Base-by-base conservation (phyloP, 179 eudicot species). In the Actinidia chinensis region DNA sequence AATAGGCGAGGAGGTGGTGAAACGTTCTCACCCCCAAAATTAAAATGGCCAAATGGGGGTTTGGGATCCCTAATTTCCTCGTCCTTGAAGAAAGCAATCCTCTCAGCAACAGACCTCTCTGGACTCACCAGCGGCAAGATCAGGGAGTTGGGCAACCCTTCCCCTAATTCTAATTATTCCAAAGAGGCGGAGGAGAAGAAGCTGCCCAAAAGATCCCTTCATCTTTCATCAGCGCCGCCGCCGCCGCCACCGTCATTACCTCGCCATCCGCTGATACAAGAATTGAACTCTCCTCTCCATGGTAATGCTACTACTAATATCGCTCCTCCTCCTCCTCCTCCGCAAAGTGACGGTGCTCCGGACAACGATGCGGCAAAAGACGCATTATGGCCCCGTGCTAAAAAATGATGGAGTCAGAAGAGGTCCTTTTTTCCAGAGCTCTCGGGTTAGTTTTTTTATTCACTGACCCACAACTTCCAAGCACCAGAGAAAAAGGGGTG, bases 361-460 rank as follows among this genome's bases (percentile, higher is more conserved):
- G 68, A 40, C 17, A 44, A 68, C n/a, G 18, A 47, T 17, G 68
- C 14, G 20, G 72, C 14, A 56, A 44, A 54, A 52, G 68, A 1
- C 5, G 67, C 47, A 28, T 56, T 17, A 22, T 48, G 14, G 50
- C 3, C 68, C 51, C 64, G 46, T 46, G n/a, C 66, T n/a, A n/a
- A n/a, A n/a, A 9, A 15, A 46, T 56, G 74, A 76, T 20, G 89
- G 82, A 86, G 81, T 47, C 85, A 50, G 70, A 87, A 96, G 82
- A 88, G 79, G 83, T 93, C 89, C 89, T 94, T 56, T 92, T 94
- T 75, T 83, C 97, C 17, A 89, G 99, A 85, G 98, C 94, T 43
- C 81, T 96, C 40, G 99, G 98, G 98, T 95, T 22, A 79, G 90
- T 77, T 36, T n/a, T 8, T 2, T 8, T 13, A 14, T 46, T 46